A percentile compares a stretch with the other conserved stretches of the same genome.
These are phyloP conservation scores for Lentinula lateritia DNA, from an alignment of 768 basidiomycete genomes.

Conservation along the genomic window DNA sequence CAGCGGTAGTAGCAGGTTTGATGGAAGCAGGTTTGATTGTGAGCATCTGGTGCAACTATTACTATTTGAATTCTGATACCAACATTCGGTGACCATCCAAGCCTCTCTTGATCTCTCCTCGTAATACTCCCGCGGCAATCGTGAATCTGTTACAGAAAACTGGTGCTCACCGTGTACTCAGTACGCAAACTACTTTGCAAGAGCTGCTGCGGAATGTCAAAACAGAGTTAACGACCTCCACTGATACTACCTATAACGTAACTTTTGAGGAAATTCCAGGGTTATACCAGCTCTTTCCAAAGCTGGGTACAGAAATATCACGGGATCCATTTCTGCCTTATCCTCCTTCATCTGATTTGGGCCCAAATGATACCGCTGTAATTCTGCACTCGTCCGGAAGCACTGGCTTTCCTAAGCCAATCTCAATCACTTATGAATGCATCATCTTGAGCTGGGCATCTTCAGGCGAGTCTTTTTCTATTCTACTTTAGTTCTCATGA, in stretches of 20 bases:
- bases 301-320: constrained; percentile 16
- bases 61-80: not conserved
- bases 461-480: constrained; percentile 16
- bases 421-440: constrained; percentile 19
- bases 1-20: constrained; percentile 32
- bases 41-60: constrained; percentile 5
- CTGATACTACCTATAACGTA: not conserved
- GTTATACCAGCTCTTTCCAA: constrained; percentile 15
- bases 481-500: not conserved
- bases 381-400: constrained; percentile 36
- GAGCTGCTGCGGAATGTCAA: not conserved
- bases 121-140: constrained; percentile 29
- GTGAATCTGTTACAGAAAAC: constrained; percentile 30
- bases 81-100: constrained; percentile 8
- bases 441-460: constrained; percentile 16
- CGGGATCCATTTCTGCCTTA: not conserved
- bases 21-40: constrained; percentile 31
- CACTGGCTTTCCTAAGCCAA: constrained; percentile 32
- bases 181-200: constrained; percentile 14
- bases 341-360: not conserved
- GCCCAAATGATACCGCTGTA: constrained; percentile 14
- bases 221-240: not conserved
- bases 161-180: constrained; percentile 31
- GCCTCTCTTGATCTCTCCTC: constrained; percentile 37
- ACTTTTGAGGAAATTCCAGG: constrained; percentile 3